phyloP scores from a whole-genome alignment of 2,329 filamentous ascomycete species.

The Penicillium janthinellum region DNA sequence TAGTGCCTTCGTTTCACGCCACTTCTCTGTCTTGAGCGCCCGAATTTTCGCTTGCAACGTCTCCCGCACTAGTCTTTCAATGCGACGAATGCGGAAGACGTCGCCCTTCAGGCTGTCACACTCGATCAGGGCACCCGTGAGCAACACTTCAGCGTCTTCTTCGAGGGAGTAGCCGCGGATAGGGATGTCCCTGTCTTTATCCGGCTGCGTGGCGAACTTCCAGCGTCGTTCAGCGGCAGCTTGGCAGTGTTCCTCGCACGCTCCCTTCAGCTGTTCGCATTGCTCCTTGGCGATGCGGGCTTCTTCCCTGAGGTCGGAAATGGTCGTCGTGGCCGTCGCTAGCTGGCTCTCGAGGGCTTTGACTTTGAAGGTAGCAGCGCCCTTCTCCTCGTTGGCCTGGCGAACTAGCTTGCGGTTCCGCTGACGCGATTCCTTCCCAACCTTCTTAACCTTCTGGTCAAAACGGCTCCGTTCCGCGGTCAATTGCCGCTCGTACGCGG shows the following conservation, averaged over 20 bases:
- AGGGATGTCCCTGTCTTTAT: neutral
- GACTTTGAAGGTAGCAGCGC: neutral
- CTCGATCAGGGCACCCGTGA: slow-evolving; percentile 1
- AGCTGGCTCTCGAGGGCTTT: neutral
- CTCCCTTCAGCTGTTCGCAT: neutral
- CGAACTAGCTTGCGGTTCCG: neutral
- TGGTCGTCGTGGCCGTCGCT: neutral
- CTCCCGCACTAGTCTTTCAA: too few relatives aligned
- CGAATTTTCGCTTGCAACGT: too few relatives aligned
- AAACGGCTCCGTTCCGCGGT: neutral
- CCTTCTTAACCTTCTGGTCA: neutral
- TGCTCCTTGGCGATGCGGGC: neutral
- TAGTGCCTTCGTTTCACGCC: too few relatives aligned
- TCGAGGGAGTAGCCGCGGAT: neutral
- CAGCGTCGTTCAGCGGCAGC: neutral
- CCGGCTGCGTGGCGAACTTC: neutral
- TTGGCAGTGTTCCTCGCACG: neutral
- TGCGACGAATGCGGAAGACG: too few relatives aligned
- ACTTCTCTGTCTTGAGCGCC: too few relatives aligned
- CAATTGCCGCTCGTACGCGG: neutral
- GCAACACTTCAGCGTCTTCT: neutral
- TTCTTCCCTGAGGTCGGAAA: neutral
- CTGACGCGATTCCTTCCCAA: neutral
- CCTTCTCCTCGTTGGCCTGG: neutral
- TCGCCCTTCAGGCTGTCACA: neutral